phyloP scores from a whole-genome alignment of 1,284 basidiomycete species.

The Inonotus hispidus region DNA sequence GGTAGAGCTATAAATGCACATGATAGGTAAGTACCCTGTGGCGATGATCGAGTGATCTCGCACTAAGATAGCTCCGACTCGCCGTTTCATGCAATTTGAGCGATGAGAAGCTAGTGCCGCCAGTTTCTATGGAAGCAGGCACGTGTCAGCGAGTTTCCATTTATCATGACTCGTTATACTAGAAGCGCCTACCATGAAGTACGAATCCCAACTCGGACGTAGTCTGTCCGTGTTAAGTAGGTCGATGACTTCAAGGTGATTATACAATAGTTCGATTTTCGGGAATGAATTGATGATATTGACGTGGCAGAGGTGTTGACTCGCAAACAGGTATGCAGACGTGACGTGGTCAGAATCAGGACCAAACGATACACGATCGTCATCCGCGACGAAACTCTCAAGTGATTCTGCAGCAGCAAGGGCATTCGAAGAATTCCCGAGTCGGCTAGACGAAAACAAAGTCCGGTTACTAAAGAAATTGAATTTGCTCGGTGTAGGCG shows the following conservation, averaged over 20 bases:
- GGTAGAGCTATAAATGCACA: not conserved
- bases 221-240: constrained; percentile 68
- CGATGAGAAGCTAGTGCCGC: constrained; percentile 79
- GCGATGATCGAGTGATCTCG: constrained; percentile 83
- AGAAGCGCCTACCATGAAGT: constrained; percentile 76
- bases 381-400: constrained; percentile 58
- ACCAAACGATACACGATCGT: constrained; percentile 60
- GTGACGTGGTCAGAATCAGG: constrained; percentile 29
- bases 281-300: constrained; percentile 70
- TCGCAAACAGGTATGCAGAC: constrained; percentile 22
- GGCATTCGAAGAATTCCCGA: constrained; percentile 13
- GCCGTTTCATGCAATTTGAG: constrained; percentile 97
- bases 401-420: constrained; percentile 38
- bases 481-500: constrained; percentile 9
- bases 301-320: constrained; percentile 31
- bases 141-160: constrained; percentile 10
- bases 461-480: constrained; percentile 6
- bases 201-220: constrained; percentile 88
- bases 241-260: constrained; percentile 64
- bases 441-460: constrained; percentile 2
- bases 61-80: constrained; percentile 91
- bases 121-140: constrained; percentile 7
- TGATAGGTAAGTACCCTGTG: constrained; percentile 60
- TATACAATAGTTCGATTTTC: constrained; percentile 49
- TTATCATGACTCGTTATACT: not conserved